These are phyloP conservation scores for Viridothelium virens DNA, from an alignment of 495 filamentous ascomycete genomes.

Conservation along the genomic window DNA sequence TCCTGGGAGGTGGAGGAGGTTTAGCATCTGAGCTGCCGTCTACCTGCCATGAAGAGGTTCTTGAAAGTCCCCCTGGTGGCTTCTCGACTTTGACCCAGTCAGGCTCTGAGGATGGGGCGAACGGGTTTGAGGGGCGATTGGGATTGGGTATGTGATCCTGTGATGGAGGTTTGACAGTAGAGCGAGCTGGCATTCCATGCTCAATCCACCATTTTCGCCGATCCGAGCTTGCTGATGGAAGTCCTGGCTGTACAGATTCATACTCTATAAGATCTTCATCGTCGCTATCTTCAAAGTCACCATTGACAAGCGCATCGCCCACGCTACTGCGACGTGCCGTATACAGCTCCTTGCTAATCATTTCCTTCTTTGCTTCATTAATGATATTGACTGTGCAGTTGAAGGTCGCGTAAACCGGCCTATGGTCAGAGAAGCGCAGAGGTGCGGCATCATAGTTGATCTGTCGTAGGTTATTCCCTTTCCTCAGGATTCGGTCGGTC, in stretches of 20 bases:
- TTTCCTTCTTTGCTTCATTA: conserved; percentile 62
- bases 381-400: conserved; percentile 71
- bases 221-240: conserved; percentile 88
- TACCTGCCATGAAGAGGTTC: conserved; percentile 15
- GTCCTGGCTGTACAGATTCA: conserved; percentile 65
- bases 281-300: conserved; percentile 49
- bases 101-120: conserved; percentile 54
- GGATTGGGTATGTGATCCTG: conserved; percentile 57
- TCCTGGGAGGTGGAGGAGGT: not conserved
- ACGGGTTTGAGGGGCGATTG: conserved; percentile 73
- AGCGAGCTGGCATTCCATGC: conserved; percentile 68
- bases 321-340: conserved; percentile 55
- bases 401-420: conserved; percentile 85
- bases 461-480: conserved; percentile 75
- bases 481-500: conserved; percentile 88
- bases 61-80: conserved; percentile 18
- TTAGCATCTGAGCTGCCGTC: conserved; percentile 15
- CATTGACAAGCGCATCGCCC: conserved; percentile 37
- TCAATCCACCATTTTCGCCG: conserved; percentile 91
- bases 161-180: conserved; percentile 56
- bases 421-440: conserved; percentile 83
- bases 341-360: conserved; percentile 65
- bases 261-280: conserved; percentile 69
- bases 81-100: conserved; percentile 65
- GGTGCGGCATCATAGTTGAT: conserved; percentile 69